Conservation (phyloP, 768 basidiomycete species). For the Pulveroboletus sp. region DNA sequence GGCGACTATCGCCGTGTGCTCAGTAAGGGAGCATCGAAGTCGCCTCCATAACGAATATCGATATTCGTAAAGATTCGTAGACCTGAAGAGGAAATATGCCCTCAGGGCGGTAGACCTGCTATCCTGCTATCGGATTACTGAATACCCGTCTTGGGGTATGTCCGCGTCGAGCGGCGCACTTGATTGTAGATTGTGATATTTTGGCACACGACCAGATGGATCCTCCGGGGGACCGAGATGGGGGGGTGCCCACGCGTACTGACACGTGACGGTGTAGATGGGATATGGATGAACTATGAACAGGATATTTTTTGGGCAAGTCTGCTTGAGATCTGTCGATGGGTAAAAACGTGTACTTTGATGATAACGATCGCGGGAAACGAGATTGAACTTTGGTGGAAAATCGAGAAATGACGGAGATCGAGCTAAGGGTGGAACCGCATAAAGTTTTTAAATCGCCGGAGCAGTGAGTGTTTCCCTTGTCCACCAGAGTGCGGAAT, state of each 20-base stretch:
- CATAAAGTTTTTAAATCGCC: constrained; percentile 19
- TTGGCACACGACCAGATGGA: constrained; percentile 32
- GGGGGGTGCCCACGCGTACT: constrained; percentile 2
- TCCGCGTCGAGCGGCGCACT: constrained; percentile 27
- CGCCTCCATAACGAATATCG: constrained; percentile 1
- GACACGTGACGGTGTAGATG: constrained; percentile 12
- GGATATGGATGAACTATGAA: constrained; percentile 6
- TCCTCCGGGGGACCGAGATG: constrained; percentile 8
- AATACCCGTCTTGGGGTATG: constrained; percentile 20
- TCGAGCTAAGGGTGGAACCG: constrained; percentile 18
- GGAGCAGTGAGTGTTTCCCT: neutral
- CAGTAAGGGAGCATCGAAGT: constrained; percentile 12
- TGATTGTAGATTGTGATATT: constrained; percentile 24
- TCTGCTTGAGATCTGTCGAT: constrained; percentile 7
- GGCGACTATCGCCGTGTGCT: constrained; percentile 5
- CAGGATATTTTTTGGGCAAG: constrained; percentile 3
- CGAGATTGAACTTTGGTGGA: constrained; percentile 9
- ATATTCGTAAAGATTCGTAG: constrained; percentile 12
- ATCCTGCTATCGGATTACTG: constrained; percentile 18
- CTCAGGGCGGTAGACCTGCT: constrained; percentile 10
- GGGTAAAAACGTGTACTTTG: neutral
- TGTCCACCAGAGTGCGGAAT: constrained; percentile 23
- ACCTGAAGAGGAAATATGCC: neutral
- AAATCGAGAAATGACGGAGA: constrained; percentile 19
- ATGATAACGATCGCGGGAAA: constrained; percentile 1